Evolutionary conservation across 2,329 filamentous ascomycete species (phyloP).

Genomic region (Trichoderma afroharzianum): DNA sequence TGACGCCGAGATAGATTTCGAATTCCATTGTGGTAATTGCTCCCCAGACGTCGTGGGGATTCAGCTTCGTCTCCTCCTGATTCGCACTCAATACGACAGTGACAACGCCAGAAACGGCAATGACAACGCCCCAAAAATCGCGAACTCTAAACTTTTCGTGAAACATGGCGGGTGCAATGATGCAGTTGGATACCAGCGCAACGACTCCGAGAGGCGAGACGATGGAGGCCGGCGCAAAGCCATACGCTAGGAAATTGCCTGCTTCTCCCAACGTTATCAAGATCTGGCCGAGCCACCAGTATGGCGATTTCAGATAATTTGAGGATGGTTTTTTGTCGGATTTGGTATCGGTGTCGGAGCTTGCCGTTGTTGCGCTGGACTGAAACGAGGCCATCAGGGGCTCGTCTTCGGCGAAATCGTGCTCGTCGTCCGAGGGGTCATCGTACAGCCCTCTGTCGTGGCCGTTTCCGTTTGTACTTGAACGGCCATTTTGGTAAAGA

Average conservation of each 20-base stretch:
- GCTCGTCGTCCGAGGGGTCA: slow-evolving; percentile 19
- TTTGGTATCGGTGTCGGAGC: slow-evolving; percentile 23
- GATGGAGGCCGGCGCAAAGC: slow-evolving; percentile 95
- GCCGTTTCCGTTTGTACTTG: slow-evolving; percentile 2
- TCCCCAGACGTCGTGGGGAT: slow-evolving; percentile 83
- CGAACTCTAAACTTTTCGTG: slow-evolving; percentile 83
- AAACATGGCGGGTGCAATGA: slow-evolving; percentile 91
- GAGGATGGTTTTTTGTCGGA: slow-evolving; percentile 45
- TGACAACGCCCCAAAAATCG: slow-evolving; percentile 83
- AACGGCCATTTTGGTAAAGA: slow-evolving; percentile 22
- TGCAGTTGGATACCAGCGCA: slow-evolving; percentile 90
- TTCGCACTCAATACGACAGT: slow-evolving; percentile 91
- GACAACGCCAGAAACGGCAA: slow-evolving; percentile 83
- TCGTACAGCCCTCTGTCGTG: slow-evolving; percentile 16
- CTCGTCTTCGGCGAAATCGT: slow-evolving; percentile 42
- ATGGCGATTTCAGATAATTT: slow-evolving; percentile 83
- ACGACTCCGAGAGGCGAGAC: slow-evolving; percentile 97
- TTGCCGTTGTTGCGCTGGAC: slow-evolving; percentile 33
- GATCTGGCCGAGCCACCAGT: slow-evolving; percentile 94
- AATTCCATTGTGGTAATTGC: slow-evolving; percentile 87
- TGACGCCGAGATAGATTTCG: slow-evolving; percentile 82
- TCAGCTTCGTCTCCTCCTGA: slow-evolving; percentile 83
- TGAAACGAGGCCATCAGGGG: slow-evolving; percentile 51
- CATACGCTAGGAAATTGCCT: slow-evolving; percentile 95
- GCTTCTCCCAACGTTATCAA: slow-evolving; percentile 91